Evolutionary conservation across 1,139 yeast species (phyloP), one percentile per base, ranked within the genome.

Genomic region (Debaryomyces sp.): DNA sequence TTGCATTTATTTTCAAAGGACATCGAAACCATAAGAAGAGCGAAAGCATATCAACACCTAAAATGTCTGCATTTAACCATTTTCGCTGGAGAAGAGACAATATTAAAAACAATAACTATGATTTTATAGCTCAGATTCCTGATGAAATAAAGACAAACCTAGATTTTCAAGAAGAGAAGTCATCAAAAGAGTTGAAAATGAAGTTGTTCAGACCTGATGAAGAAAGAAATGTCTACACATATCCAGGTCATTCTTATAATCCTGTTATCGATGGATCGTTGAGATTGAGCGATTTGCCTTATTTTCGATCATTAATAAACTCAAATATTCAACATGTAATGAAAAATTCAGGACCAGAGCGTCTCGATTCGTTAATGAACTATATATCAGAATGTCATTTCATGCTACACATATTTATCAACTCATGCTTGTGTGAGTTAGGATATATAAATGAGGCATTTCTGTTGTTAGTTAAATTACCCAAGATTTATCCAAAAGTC

Each of bases 191-290:
- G 5, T 21, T 49, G 10, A 50, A 50, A 9, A 38, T 55, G 2
- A 50, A 50, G 2, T 49, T 62, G 6, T 73, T 57, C 48, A 58
- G 61, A 24, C 78, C 78, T 0, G 53, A 61, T 2, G 56, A 58
- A 13, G 69, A 63, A 36, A 54, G 64, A 45, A 71, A 71, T 46
- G 61, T 64, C 2, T 70, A 69, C 49, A 52, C 67, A 0, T 51
- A 59, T 2, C 60, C 62, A 2, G 58, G 55, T 6, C 53, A 58
- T 7, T 50, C 52, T 5, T 60, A 64, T 24, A 52, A 54, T 41
- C 65, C 71, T 5, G 51, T 70, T 4, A 48, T 75, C 5, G 58
- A 62, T 26, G 77, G 74, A 0, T 50, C 57, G 0, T 27, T 75
- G 2, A 49, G 48, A 10, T 51, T 62, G 0, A 54, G 56, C 5